Conservation (phyloP, 163 green algal species). For the Chlorella variabilis region DNA sequence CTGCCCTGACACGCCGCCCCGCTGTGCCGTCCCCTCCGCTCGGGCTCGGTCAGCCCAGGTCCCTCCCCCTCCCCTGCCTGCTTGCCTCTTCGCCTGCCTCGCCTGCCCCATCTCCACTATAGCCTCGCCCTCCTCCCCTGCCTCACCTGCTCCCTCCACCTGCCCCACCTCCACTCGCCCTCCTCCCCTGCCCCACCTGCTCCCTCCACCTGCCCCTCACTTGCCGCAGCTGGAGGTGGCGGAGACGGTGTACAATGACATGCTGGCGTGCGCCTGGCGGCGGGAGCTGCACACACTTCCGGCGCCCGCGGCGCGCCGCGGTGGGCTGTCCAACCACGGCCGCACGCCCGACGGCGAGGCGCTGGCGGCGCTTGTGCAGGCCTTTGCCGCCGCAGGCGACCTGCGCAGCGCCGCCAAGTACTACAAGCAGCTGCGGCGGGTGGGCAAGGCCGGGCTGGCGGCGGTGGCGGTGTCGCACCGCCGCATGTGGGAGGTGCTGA, state of each 20-base stretch:
- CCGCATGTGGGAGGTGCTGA: constrained; percentile 67
- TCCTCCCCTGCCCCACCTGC: too few species aligned
- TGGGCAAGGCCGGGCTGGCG: constrained; percentile 33
- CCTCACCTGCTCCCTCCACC: too few species aligned
- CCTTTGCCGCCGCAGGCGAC: constrained; percentile 34
- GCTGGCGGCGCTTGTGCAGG: constrained; percentile 51
- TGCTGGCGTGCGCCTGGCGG: constrained; percentile 46
- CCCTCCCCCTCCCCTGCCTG: too few species aligned
- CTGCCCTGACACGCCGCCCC: too few species aligned
- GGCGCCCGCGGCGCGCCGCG: not conserved
- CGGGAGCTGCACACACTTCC: not conserved
- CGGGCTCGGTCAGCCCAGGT: too few species aligned
- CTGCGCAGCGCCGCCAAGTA: constrained; percentile 45
- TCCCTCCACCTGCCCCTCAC: too few species aligned
- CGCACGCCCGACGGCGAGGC: constrained; percentile 49
- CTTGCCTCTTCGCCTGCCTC: not conserved
- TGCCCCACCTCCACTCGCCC: too few species aligned
- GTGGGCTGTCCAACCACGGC: constrained; percentile 42
- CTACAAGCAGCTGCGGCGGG: constrained; percentile 63
- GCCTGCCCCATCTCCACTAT: not conserved
- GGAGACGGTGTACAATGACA: constrained; percentile 59
- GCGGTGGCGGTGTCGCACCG: constrained; percentile 40
- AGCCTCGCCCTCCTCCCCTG: too few species aligned
- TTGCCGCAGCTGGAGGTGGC: constrained; percentile 42
- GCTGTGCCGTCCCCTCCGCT: too few species aligned